Evolutionary conservation across 1,284 basidiomycete species (phyloP).

Genomic region (Singerocomus rubriflavus): DNA sequence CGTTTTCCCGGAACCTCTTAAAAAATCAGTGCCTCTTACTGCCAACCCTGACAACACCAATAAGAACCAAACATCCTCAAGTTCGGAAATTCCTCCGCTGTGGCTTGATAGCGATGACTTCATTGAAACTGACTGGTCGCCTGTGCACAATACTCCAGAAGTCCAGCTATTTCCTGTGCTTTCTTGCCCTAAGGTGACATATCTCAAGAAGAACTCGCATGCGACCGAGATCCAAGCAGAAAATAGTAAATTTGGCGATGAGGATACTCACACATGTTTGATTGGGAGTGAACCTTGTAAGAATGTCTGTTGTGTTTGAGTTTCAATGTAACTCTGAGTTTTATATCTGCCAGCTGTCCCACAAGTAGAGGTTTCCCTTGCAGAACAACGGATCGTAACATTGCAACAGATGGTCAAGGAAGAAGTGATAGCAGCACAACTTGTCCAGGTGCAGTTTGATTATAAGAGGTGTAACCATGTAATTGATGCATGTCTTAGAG

Average conservation of each 20-base stretch:
- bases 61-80: constrained; percentile 19
- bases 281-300: constrained; percentile 73
- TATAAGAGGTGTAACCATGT: background rate
- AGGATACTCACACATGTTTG: constrained; percentile 84
- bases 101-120: constrained; percentile 89
- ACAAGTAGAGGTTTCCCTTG: constrained; percentile 68
- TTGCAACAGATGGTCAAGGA: constrained; percentile 38
- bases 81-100: constrained; percentile 38
- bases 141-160: constrained; percentile 50
- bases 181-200: constrained; percentile 81
- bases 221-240: constrained; percentile 39
- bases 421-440: constrained; percentile 12
- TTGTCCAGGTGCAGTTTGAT: constrained; percentile 17
- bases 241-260: constrained; percentile 83
- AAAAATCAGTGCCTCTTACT: constrained; percentile 50
- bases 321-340: background rate
- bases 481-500: constrained; percentile 20
- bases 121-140: constrained; percentile 72
- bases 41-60: constrained; percentile 26
- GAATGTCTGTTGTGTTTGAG: constrained; percentile 27
- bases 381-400: constrained; percentile 52
- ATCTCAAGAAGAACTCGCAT: constrained; percentile 66
- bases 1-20: constrained; percentile 71
- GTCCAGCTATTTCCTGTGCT: constrained; percentile 73
- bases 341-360: constrained; percentile 49